These are phyloP conservation scores for Venturia oleaginea DNA, from an alignment of 2,329 filamentous ascomycete species.

Conservation along the genomic window DNA sequence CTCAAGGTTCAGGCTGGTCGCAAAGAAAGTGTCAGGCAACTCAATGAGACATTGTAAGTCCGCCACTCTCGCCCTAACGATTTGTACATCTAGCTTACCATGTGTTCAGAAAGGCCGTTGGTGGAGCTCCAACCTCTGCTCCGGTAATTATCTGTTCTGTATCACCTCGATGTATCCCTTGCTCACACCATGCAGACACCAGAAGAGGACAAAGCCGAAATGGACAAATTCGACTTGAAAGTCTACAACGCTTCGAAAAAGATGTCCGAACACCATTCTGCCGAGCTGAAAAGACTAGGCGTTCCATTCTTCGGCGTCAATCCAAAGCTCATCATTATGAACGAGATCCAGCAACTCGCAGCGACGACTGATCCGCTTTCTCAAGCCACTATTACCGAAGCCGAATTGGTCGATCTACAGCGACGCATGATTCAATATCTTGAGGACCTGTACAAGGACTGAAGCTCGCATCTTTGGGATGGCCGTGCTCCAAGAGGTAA, in stretches of 20 bases:
- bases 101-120: constrained; percentile 18
- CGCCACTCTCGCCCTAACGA: neutral
- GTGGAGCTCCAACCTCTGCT: constrained; percentile 14
- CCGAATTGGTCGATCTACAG: constrained; percentile 24
- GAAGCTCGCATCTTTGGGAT: constrained; percentile 2
- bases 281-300: constrained; percentile 47
- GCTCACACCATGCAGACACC: constrained; percentile 25
- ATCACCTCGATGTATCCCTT: constrained; percentile 10
- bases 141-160: constrained; percentile 6
- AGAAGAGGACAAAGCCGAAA: constrained; percentile 44
- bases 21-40: constrained; percentile 43
- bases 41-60: constrained; percentile 47
- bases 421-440: constrained; percentile 29
- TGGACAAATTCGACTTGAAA: constrained; percentile 51
- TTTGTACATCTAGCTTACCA: neutral
- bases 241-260: constrained; percentile 50
- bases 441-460: constrained; percentile 18
- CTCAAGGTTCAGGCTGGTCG: constrained; percentile 43
- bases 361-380: constrained; percentile 18
- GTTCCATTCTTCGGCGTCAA: constrained; percentile 53
- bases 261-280: constrained; percentile 51
- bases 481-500: neutral
- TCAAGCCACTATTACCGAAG: constrained; percentile 24
- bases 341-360: constrained; percentile 16
- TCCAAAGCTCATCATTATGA: constrained; percentile 32